Base-by-base conservation (phyloP, 2,329 filamentous ascomycete species). In the Calonectria leucothoes region DNA sequence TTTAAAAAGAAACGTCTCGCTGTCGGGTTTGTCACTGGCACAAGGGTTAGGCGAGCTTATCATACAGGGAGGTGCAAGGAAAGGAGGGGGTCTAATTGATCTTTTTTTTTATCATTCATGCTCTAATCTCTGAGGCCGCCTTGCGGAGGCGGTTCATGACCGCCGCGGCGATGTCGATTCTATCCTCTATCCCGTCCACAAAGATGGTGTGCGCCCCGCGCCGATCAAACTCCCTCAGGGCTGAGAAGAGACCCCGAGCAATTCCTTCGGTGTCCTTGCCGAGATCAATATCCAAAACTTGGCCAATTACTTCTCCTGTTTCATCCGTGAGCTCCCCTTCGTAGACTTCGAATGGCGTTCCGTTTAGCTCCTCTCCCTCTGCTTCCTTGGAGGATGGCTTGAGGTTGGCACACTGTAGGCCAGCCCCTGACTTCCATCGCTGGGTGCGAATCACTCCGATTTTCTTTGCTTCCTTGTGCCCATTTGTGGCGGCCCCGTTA, bases 171-270 rank as follows among this genome's bases (percentile, higher is more conserved):
- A 97, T 93, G 82, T 97, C 94, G 37, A 94, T 92, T 72, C 93
- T 91, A 73, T 94, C 94, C 74, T 91, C 88, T 71, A 98, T 94
- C 3, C 96, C 96, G 83, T 99, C 97, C 14, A 98, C 95, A 78
- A 96, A 94, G 66, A 99, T 98, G 25, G 94, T 88, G 81, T 97
- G 93, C 5, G 95, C 95, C 35, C 92, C 91, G 75, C 92, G 89
- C 79, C 93, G 91, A 83, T 99, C 97, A 75, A 99, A 89, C 78
- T 96, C 94, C 67, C 97, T 89, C 68, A 99, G 87, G 2, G 95
- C 94, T 15, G 95, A 94, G 83, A 99, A 99, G 17, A 99, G 87
- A 0, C 94, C 94, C 78, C 96, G 92, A 1, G 97, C 96, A 78
- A 99, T 95, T 37, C 91, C 90, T 77, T 91, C 90, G 0, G 92